Base-by-base conservation (phyloP, 495 filamentous ascomycete species). In the Penicillium paradoxum region DNA sequence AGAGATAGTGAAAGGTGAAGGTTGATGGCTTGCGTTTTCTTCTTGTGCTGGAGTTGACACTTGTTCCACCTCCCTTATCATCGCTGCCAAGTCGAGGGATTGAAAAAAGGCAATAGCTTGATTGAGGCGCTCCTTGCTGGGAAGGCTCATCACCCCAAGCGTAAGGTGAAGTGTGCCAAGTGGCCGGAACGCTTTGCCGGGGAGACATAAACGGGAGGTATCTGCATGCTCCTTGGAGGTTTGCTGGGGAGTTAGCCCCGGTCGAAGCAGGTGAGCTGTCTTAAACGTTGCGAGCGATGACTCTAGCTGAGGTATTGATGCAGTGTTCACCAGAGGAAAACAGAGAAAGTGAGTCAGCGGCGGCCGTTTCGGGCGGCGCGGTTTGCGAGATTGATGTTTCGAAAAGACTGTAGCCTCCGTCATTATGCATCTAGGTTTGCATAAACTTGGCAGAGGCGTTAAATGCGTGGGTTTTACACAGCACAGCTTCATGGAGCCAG, bases 291-390 rank as follows among this genome's bases (percentile, higher is more conserved):
- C 67, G 15, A 95, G 67, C 2, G 81, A 81, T 13, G 62, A 56
- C 27, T 83, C 71, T 3, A 95, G 77, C 55, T 90, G 83, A 0
- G 78, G 76, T 13, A 83, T 73, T 1, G 88, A 89, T 14, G 63
- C 30, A 0, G 70, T 22, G 24, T 81, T 90, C 51, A 87, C 75
- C 54, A 96, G 83, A 9, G 91, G 90, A 45, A 96, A 68, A 68
- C 88, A 92, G 33, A 96, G 81, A 65, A 96, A 96, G 67, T 96
- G 91, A 0, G 91, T 96, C n/a, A 88, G 77, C 15, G 70, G 73
- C 15, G 76, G 73, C 15, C 56, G 53, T 58, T 71, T 72, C 38
- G 63, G 55, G 24, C 53, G 56, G 6, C 30, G 46, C 21, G 22
- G 45, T 25, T 51, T 36, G 25, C 45, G 50, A 17, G 27, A 36